Conservation (phyloP, 2,329 filamentous ascomycete species). For the Xylaria multiplex region DNA sequence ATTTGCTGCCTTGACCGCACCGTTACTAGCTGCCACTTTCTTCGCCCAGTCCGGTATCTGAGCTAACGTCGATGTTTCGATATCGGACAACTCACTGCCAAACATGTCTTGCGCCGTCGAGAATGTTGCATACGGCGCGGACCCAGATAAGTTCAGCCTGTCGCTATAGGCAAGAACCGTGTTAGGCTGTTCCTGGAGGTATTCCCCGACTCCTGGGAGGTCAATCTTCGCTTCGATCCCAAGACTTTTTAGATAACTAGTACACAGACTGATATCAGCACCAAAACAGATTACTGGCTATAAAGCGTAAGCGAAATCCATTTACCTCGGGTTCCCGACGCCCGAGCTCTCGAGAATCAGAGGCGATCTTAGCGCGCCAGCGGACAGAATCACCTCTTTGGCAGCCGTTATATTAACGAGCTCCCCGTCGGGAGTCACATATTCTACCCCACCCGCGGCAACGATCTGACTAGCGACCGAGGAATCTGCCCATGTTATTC, state of each 20-base stretch:
- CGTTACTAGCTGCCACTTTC: conserved; percentile 44
- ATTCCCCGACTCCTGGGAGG: conserved; percentile 62
- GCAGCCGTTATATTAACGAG: conserved; percentile 50
- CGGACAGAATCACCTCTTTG: conserved; percentile 60
- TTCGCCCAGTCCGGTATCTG: conserved; percentile 49
- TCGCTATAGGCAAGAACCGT: conserved; percentile 43
- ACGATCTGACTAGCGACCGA: conserved; percentile 19
- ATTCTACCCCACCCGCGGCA: conserved; percentile 52
- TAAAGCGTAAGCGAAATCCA: neutral
- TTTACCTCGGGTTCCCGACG: conserved; percentile 55
- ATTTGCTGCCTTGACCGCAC: conserved; percentile 46
- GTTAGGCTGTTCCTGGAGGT: conserved; percentile 62
- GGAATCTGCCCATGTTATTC: conserved; percentile 45
- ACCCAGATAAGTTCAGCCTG: conserved; percentile 38
- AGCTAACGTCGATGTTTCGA: conserved; percentile 43
- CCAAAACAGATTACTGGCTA: neutral
- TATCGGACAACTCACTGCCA: conserved; percentile 40
- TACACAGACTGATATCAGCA: conserved; percentile 31
- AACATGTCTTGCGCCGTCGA: conserved; percentile 51
- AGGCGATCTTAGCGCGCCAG: conserved; percentile 62
- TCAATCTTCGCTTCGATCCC: conserved; percentile 57
- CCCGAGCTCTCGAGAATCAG: conserved; percentile 64
- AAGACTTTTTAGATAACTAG: conserved; percentile 53
- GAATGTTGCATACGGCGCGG: conserved; percentile 49
- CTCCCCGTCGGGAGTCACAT: conserved; percentile 51